Evolutionary conservation across 768 basidiomycete genomes (phyloP), one percentile per base, ranked within the genome.

Genomic region (Tulasnella sp.): DNA sequence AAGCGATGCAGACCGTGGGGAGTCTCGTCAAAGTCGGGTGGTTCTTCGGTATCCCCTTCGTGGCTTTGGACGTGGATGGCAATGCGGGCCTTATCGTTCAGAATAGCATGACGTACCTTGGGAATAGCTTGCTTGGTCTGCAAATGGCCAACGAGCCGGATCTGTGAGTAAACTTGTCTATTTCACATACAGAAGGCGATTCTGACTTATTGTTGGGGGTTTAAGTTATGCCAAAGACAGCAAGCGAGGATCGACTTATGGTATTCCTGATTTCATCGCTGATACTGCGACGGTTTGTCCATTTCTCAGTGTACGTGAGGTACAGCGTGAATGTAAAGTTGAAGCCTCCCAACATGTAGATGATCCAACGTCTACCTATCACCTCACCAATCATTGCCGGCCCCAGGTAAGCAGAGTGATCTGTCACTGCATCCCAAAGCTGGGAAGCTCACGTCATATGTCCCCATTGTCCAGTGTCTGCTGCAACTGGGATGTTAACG

Each of bases 71-170:
- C 50, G 23, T 47, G 27, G 58, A 59, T 41, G 59, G 45, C 24
- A 63, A 63, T 42, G 59, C 51, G 11, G 44, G 41, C 34, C 7
- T 34, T 5, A 49, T 63, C 34, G 29, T 55, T 17, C 23, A 21
- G n/a, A 70, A 77, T 43, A 80, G 79, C 4, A 77, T 84, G 67
- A 63, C 70, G 15, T 82, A 86, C 61, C 73, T 89, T 1, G 87
- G 87, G 1, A 72, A 77, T 52, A 75, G 79, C 62, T 71, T 89
- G 26, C 68, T 84, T n/a, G 87, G 84, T 0, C 70, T 86, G 9
- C 83, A 86, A 67, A 77, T 81, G 1, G 86, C 58, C 19, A 59
- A 59, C 47, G 58, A 59, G 44, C 55, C 55, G 3, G 55, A 56
- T 56, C 29, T 56, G 55, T 56, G 42, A 38, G 55, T 26, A 13